Evolutionary conservation across 1,139 yeast genomes (phyloP), one percentile per base, ranked within the genome.

Genomic region (Suhomyces taliae): DNA sequence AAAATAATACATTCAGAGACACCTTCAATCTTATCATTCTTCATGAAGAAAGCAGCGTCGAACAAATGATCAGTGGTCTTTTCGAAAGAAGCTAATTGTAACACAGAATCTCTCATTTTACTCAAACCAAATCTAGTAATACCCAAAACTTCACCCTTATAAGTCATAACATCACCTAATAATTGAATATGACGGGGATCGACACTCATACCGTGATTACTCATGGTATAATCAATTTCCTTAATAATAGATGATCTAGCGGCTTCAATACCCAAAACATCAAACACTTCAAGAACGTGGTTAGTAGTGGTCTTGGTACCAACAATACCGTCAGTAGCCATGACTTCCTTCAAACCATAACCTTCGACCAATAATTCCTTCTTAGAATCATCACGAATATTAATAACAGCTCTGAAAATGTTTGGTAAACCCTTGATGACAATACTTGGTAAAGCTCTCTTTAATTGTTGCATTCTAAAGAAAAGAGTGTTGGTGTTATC

Each of bases 161-260:
- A 95, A 0, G 98, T 90, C 99, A 95, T 95, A 48, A 95, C 99
- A 66, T 95, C 99, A 53, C 99, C 99, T 53, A 95, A 74, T 44
- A 95, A 74, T 72, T 93, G 99, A 65, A 95, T 90, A 70, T 95
- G 99, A 76, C 99, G 96, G 53, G 99, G 99, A 76, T 95, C 99
- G 48, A 95, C 98, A 66, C 96, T 89, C 99, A 95, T 95, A 69
- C 99, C 99, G 76, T 95, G 99, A 68, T 90, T 90, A 67, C 96
- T 85, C 99, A 95, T 95, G 47, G 99, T 95, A 62, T 91, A 90
- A 66, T 90, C 96, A 66, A 95, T 93, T 74, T 95, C 99, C 54
- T 85, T 85, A 62, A 93, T 87, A 64, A 95, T 95, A 56, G 96
- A 85, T 0, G 90, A 76, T 66, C 99, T 80, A 1, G 99, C 99